Evolutionary conservation across 2,329 filamentous ascomycete genomes (phyloP), one percentile per base, ranked within the genome.

Genomic region (Pyricularia pennisetigena): DNA sequence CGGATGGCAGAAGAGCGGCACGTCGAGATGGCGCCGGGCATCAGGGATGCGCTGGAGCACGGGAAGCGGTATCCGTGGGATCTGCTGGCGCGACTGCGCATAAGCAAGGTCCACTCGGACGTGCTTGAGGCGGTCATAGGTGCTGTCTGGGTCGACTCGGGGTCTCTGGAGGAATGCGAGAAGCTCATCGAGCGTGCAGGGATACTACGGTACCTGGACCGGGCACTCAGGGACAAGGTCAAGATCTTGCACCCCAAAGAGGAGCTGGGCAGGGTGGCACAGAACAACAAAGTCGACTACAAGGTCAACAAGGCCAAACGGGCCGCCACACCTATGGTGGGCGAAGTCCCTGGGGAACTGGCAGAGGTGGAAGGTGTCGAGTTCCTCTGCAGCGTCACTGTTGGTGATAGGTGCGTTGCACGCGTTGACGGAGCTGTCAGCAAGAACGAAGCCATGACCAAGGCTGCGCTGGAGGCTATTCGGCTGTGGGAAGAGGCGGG

Each of bases 71-170:
- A 94, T 74, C 95, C 94, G 0, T 98, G 94, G 94, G 81, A 85
- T 1, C 77, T 87, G 0, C 85, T 98, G 0, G 82, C 87, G 0
- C 82, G 85, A 0, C 80, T 96, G 0, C 82, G 84, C 16, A 83
- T 88, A 0, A 86, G 86, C 20, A 97, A 97, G 74, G 91, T 92
- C 76, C 90, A 90, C 77, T 94, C 90, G 0, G 94, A 97, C 76
- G 79, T 97, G 8, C 82, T 97, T 10, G 94, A 98, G 79, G 86
- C 87, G 35, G 76, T 96, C 0, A 77, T 98, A 0, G 94, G 92
- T 0, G 94, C 93, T 0, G 83, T 97, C 0, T 97, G 91, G 82
- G 81, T 97, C 24, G 95, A 98, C 76, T 91, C 83, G 0, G 90
- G 90, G 0, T 82, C 85, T 0, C 74, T 92, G 16, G 79, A 79